Evolutionary conservation across 2,329 filamentous ascomycete species (phyloP), one percentile per base, ranked within the genome.

Genomic region (Intubia oerlemansii): DNA sequence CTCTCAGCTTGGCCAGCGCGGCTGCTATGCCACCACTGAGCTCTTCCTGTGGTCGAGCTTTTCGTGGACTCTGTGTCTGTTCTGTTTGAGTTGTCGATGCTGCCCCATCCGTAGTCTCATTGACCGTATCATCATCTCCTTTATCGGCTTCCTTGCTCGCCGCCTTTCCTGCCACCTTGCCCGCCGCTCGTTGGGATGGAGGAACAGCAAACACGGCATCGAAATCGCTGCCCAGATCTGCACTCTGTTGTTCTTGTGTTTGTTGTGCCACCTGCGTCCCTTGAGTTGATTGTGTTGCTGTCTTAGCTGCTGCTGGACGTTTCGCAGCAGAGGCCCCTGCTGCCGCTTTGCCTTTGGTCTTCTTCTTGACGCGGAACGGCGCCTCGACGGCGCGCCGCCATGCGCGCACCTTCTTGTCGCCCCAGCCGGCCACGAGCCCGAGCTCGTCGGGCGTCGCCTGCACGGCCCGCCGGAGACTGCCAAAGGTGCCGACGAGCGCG

Each of bases 391-490:
- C 75, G 32, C 59, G 64, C 39, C 65, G 74, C 85, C 85, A 95
- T 33, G 70, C 66, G 49, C 77, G 75, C 14, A 93, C 81, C 51
- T 98, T 98, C 54, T 80, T 82, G 50, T 90, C 80, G 19, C 88
- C 88, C 84, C 84, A 98, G 1, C 88, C 88, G 17, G 73, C 66
- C n/a, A 98, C 69, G 36, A 79, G 56, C 10, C 71, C 68, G 20
- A 98, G 63, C 48, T 91, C 78, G 45, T 95, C 88, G 0, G 79
- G 68, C 25, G 76, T 66, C 2, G 82, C 85, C 47, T 93, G 93
- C 34, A 95, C 60, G 1, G 85, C 85, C 21, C 76, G 78, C 39
- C 73, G 69, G 33, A 98, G 52, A 39, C 79, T 91, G 15, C 88
- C 88, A 54, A 95, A 98, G 28, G 81, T 82, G 39, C 79, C 78